Conservation (phyloP, 1,284 basidiomycete species). For the Pseudozyma tsukubaensis region DNA sequence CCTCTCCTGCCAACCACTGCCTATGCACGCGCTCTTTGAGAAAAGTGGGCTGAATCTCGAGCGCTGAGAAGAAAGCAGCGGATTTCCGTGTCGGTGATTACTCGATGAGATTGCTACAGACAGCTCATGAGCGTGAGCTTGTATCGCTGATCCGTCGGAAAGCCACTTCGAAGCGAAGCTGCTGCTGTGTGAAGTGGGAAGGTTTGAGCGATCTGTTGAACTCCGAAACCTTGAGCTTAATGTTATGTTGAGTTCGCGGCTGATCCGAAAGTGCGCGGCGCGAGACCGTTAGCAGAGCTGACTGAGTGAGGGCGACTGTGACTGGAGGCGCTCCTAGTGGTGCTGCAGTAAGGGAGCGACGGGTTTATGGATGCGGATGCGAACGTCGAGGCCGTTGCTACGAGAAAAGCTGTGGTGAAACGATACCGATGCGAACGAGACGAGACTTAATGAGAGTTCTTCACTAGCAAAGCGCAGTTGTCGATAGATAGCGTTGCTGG, state of each 20-base stretch:
- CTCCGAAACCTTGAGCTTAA: not conserved
- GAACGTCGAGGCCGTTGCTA: no score
- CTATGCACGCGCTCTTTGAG: conserved; percentile 8
- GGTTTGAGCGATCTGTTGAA: not conserved
- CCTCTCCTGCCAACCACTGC: not conserved
- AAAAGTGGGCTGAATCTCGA: not conserved
- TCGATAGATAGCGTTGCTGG: not conserved
- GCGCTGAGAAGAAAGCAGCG: not conserved
- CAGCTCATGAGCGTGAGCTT: conserved; percentile 7
- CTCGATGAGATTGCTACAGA: not conserved
- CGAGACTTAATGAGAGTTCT: no score
- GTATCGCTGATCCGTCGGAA: conserved; percentile 17
- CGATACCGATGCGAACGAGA: no score
- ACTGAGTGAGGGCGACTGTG: not conserved
- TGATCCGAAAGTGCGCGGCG: not conserved
- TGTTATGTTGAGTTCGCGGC: not conserved
- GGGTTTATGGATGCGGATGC: no score
- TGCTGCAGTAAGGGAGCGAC: no score
- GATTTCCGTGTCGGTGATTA: not conserved
- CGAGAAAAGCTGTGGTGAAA: no score
- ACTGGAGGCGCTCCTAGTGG: not conserved
- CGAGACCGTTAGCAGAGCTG: not conserved
- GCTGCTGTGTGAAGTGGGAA: conserved; percentile 13
- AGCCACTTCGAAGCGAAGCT: not conserved
- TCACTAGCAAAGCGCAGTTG: not conserved